Evolutionary conservation across 1,139 yeast species (phyloP), one percentile per base, ranked within the genome.

Genomic region (Blastobotrys apis): DNA sequence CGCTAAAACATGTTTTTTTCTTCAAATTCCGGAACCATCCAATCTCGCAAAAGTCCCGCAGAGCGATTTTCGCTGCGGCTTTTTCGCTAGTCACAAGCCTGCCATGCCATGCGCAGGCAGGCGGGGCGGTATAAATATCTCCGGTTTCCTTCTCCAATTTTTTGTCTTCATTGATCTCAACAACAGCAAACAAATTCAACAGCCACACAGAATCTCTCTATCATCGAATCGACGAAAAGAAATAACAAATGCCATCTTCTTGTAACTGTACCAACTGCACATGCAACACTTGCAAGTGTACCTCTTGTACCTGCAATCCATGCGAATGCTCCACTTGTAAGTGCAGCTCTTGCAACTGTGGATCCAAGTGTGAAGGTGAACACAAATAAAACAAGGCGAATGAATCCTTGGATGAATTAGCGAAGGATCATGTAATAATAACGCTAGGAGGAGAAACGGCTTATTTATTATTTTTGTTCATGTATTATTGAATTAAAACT

Each of bases 241-340:
- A 37, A 17, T 5, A 21, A 26, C 32, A 27, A 22, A 26, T 29
- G 35, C 38, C 33, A 42, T 31, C 25, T 34, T 33, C 39, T n/a
- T n/a, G n/a, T 4, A 25, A 26, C 35, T 23, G 20, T 32, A 23
- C 19, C 16, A 34, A 31, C 12, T 26, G 44, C 21, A n/a, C 39
- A 25, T 33, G 40, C 20, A 21, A 33, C 27, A 30, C n/a, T 19
- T 27, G 40, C 34, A n/a, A n/a, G n/a, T n/a, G n/a, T n/a, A 25
- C 25, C 26, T 37, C 34, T 15, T 12, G 17, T 5, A 19, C 29
- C 37, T 22, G 29, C 37, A n/a, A 15, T 13, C n/a, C 20, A 10
- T 37, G 41, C 35, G 20, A 37, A 17, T 37, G 41, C 22, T n/a
- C 41, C 8, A 16, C n/a, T n/a, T n/a, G n/a, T n/a, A n/a, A n/a